A percentile compares a stretch with the other conserved stretches of the same genome.
phyloP scores from a whole-genome alignment of 2,329 filamentous ascomycete genomes.

The Onygena corvina region DNA sequence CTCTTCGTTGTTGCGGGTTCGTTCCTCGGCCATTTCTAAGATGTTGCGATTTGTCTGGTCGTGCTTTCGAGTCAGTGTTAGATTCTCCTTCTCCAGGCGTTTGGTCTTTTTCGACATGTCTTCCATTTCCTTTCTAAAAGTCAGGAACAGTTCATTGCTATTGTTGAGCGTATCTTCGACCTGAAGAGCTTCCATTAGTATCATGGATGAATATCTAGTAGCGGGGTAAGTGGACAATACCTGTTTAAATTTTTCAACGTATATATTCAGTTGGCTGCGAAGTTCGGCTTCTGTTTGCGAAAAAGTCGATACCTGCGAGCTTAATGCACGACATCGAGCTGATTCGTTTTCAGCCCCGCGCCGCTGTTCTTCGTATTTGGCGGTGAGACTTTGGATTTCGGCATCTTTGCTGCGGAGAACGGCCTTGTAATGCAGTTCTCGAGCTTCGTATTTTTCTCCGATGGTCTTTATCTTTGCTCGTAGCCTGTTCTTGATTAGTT shows the following conservation, averaged over 20 bases:
- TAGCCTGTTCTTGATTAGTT: slow-evolving; percentile 28
- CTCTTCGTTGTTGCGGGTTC: slow-evolving; percentile 61
- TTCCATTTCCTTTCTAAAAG: slow-evolving; percentile 97
- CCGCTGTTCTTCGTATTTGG: slow-evolving; percentile 78
- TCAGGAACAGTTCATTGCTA: slow-evolving; percentile 92
- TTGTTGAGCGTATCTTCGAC: slow-evolving; percentile 98
- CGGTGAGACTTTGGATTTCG: slow-evolving; percentile 84
- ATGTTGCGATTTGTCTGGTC: slow-evolving; percentile 91
- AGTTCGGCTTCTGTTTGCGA: slow-evolving; percentile 92
- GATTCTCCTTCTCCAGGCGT: slow-evolving; percentile 90
- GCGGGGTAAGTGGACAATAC: too few relatives aligned
- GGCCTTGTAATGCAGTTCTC: slow-evolving; percentile 87
- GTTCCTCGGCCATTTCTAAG: slow-evolving; percentile 91
- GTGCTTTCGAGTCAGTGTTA: slow-evolving; percentile 79
- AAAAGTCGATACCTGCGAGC: slow-evolving; percentile 84
- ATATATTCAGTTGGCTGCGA: slow-evolving; percentile 89
- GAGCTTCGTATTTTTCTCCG: slow-evolving; percentile 90
- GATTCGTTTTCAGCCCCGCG: slow-evolving; percentile 76
- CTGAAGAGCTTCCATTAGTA: too few relatives aligned
- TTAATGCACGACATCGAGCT: slow-evolving; percentile 69
- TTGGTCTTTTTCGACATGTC: slow-evolving; percentile 99
- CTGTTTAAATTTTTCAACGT: slow-evolving; percentile 99
- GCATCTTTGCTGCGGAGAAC: slow-evolving; percentile 88
- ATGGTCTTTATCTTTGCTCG: slow-evolving; percentile 78
- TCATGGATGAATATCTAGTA: too few relatives aligned